A percentile compares a stretch with the other conserved stretches of the same genome.
Conservation (phyloP, 2,329 filamentous ascomycete species). For the Aspergillus transmontanensis region DNA sequence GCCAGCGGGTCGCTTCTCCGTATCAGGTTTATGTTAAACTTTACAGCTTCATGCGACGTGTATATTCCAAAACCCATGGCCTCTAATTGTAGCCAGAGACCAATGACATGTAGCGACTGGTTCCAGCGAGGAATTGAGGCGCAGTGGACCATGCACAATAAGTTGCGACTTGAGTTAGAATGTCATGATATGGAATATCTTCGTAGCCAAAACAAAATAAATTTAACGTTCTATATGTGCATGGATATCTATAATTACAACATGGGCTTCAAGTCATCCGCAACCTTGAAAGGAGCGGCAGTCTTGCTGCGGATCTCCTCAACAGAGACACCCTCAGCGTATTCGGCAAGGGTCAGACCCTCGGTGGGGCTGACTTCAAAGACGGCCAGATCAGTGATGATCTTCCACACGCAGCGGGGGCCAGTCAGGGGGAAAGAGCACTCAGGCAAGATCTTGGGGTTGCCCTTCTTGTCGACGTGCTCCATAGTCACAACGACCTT, state of each 20-base stretch:
- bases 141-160: no score
- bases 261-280: constrained; percentile 59
- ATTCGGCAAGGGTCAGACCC: constrained; percentile 60
- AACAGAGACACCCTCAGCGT: constrained; percentile 69
- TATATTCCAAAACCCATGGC: no score
- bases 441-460: constrained; percentile 64
- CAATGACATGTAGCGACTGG: no score
- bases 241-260: constrained; percentile 28
- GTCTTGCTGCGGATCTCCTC: constrained; percentile 73
- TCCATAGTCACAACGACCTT: constrained; percentile 74
- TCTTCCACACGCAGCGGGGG: constrained; percentile 66
- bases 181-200: background rate
- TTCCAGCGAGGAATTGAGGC: no score
- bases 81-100: no score
- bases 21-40: no score
- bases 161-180: background rate
- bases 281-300: constrained; percentile 67
- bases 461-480: constrained; percentile 70
- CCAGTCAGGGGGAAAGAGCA: constrained; percentile 69
- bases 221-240: constrained; percentile 7
- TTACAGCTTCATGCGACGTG: no score
- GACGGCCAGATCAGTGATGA: constrained; percentile 72
- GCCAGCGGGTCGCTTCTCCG: no score
- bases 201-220: background rate
- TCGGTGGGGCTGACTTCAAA: constrained; percentile 72